Base-by-base conservation (phyloP, 805 yeast species). In the Kregervanrija pseudodelftensis region DNA sequence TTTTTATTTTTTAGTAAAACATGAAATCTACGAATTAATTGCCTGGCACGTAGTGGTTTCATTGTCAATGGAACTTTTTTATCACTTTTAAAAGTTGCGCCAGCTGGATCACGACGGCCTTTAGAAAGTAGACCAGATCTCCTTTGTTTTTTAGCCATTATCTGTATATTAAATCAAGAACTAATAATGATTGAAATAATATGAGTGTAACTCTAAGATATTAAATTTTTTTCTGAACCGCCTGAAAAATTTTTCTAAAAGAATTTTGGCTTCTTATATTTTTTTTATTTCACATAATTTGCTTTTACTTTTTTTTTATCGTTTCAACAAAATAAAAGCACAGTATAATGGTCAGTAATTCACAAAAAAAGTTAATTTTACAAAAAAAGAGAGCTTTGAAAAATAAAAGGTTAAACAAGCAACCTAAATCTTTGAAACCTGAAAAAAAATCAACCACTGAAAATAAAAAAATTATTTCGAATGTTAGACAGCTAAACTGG, bases 21-120 rank as follows among this genome's bases (percentile, higher is more conserved):
- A 61, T 89, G 97, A 51, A 78, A 88, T 35, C 88, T 63, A 44
- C 96, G 72, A 28, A 90, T 90, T 15, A 90, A 70, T 54, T 76
- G 80, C 40, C 96, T 69, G 0, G 95, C 83, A 54, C 78, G 70
- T 37, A 74, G 72, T 3, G 88, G 95, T 61, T 82, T 87, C 44
- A 82, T 69, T 8, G 69, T 53, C 36, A 57, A 69, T 2, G 82
- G 79, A 8, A 30, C n/a, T 36, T 9, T n/a, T 30, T 11, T 15
- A n/a, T 36, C 36, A 4, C 13, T 32, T 10, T 14, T 28, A 15
- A 8, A 9, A 3, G 9, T 13, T 39, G 31, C 22, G 5, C 41
- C 38, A 5, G 42, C 43, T 1, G 52, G 32, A 13, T 16, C 30
- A 8, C 11, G 33, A n/a, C 35, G 17, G 16, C 43, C 28, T 32